Percentiles rank a stretch among this genome's conserved stretches.
Evolutionary conservation across 495 filamentous ascomycete species (phyloP).

Genomic region (Pseudevernia furfuracea): DNA sequence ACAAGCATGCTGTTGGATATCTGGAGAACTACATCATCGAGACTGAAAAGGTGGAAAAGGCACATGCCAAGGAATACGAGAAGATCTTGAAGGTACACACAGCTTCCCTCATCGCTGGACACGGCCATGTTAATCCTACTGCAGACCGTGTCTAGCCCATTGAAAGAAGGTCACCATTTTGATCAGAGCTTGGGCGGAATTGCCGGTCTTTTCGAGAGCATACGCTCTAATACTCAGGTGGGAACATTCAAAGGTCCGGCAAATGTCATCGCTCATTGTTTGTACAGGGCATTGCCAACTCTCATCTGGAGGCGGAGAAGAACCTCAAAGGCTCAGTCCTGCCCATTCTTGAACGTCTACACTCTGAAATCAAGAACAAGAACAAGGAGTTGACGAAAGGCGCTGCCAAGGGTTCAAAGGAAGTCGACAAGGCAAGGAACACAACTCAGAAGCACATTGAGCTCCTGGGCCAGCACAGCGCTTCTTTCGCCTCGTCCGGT

Average conservation of each 20-base stretch:
- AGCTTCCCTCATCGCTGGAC: conserved; percentile 7
- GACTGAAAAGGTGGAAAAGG: conserved; percentile 75
- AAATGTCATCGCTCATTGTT: conserved; percentile 13
- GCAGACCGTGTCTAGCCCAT: conserved; percentile 74
- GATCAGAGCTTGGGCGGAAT: conserved; percentile 78
- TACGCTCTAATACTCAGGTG: conserved; percentile 84
- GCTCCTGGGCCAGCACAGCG: conserved; percentile 75
- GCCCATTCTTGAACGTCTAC: conserved; percentile 80
- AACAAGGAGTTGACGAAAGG: conserved; percentile 76
- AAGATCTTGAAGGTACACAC: conserved; percentile 71
- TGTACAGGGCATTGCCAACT: conserved; percentile 65
- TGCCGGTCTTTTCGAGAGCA: conserved; percentile 83
- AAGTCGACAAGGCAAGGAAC: conserved; percentile 80
- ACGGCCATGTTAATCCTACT: background rate
- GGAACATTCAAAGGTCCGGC: conserved; percentile 11
- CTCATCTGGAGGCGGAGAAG: conserved; percentile 82
- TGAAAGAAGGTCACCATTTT: conserved; percentile 85
- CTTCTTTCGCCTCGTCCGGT: conserved; percentile 61
- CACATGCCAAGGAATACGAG: conserved; percentile 89
- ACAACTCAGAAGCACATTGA: conserved; percentile 93
- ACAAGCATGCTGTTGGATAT: conserved; percentile 89
- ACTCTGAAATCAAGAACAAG: conserved; percentile 94
- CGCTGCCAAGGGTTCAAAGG: conserved; percentile 80
- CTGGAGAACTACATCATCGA: conserved; percentile 80
- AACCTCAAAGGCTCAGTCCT: conserved; percentile 73